Evolutionary conservation across 495 filamentous ascomycete genomes (phyloP), one percentile per base, ranked within the genome.

Genomic region (Annulohypoxylon maeteangense): DNA sequence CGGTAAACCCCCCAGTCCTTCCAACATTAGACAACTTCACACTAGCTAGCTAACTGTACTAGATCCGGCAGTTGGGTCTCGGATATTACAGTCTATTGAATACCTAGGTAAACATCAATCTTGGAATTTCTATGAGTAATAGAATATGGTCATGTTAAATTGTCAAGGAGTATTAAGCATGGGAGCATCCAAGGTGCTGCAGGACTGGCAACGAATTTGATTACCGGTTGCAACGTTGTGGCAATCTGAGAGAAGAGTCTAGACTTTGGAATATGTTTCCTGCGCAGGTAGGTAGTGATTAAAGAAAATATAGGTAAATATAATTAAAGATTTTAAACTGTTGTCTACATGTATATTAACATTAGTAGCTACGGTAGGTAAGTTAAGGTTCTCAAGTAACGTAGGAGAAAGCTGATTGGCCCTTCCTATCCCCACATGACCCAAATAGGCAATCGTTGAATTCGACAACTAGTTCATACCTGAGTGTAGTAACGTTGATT

Each of bases 341-440:
- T 11, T 36, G 27, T 34, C 16, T 38, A 55, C 36, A 36, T 34
- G 34, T 38, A 55, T 55, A 36, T 34, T 22, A 20, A 20, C 14
- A 1, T 10, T 11, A 18, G 16, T 42, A n/a, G 11, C 38, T 42
- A n/a, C 14, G n/a, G 12, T 31, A 12, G 25, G 27, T 27, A 25
- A 3, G 8, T 31, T 20, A 53, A n/a, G 23, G n/a, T 45, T 18
- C 59, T n/a, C 23, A 3, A 16, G 12, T 55, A 31, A 57, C n/a
- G 16, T 34, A 50, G 25, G 14, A 67, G 27, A 11, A 53, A 67
- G 42, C 58, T 67, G 63, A 72, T 72, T 72, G 69, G 69, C 63
- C 54, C 4, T 23, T 11, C 8, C 16, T 11, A 27, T 31, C 34
- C 18, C 31, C 23, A 44, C 18, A 20, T 44, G 34, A n/a, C 70